A percentile compares a stretch with the other conserved stretches of the same genome.
Conservation (phyloP, 306 rosid species). For the Casuarina cunninghamiana region DNA sequence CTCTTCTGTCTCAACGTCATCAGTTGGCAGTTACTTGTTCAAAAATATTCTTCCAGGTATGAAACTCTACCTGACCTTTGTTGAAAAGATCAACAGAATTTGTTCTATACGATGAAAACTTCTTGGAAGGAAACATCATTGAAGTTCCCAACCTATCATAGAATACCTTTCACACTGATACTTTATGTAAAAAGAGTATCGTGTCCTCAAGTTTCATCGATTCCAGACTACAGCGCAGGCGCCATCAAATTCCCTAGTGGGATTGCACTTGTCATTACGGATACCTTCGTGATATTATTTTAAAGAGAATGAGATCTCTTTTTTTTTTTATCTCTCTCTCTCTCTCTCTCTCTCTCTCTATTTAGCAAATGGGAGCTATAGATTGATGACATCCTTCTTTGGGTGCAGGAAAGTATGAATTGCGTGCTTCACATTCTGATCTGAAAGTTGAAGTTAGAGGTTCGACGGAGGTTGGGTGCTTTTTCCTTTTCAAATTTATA, state of each 20-base stretch:
- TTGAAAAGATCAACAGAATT: slow-evolving; percentile 11
- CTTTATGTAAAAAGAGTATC: background rate
- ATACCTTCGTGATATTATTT: background rate
- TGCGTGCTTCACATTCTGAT: slow-evolving; percentile 77
- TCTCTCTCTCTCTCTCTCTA: slow-evolving; percentile 9
- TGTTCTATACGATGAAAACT: slow-evolving; percentile 10
- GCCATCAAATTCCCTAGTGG: background rate
- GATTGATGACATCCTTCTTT: slow-evolving; percentile 9
- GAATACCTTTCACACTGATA: background rate
- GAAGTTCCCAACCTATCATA: slow-evolving; percentile 5
- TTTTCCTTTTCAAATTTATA: slow-evolving; percentile 3
- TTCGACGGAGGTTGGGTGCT: slow-evolving; percentile 65
- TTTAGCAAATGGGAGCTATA: slow-evolving; percentile 14
- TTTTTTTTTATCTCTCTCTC: background rate
- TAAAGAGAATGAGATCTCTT: background rate
- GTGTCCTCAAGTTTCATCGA: background rate
- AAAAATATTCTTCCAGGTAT: slow-evolving; percentile 82
- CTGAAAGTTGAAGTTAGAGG: slow-evolving; percentile 78
- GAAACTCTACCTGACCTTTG: slow-evolving; percentile 26
- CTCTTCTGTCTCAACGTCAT: slow-evolving; percentile 70
- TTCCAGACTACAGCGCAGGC: background rate
- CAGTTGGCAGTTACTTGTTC: slow-evolving; percentile 76
- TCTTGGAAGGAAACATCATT: slow-evolving; percentile 18
- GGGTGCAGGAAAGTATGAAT: slow-evolving; percentile 75
- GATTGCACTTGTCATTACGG: background rate